These are phyloP conservation scores for Ceratocystis alfenasii DNA, from an alignment of 2,329 filamentous ascomycete species.

Conservation along the genomic window DNA sequence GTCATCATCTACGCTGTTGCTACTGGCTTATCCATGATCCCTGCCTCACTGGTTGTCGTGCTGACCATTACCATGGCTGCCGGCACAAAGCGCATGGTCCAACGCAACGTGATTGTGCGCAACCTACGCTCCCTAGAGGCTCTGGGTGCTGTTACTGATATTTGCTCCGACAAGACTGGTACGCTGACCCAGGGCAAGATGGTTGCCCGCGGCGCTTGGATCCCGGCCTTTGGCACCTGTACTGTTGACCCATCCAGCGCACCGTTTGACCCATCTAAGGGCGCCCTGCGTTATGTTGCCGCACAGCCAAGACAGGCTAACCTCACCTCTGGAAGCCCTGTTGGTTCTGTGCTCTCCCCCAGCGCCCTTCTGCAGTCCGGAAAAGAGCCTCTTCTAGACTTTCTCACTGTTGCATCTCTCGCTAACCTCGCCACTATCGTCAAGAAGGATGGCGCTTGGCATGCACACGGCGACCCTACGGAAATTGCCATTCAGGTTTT, in stretches of 20 bases:
- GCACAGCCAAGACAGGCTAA: slow-evolving; percentile 33
- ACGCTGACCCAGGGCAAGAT: slow-evolving; percentile 53
- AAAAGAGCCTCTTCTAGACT: slow-evolving; percentile 35
- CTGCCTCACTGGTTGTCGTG: slow-evolving; percentile 38
- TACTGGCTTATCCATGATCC: slow-evolving; percentile 40
- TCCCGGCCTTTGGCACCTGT: slow-evolving; percentile 46
- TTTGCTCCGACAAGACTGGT: slow-evolving; percentile 46
- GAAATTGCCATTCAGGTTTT: slow-evolving; percentile 65
- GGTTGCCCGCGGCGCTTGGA: slow-evolving; percentile 49
- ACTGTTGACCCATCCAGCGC: slow-evolving; percentile 43
- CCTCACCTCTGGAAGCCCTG: slow-evolving; percentile 27
- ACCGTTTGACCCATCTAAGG: slow-evolving; percentile 45
- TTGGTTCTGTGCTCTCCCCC: slow-evolving; percentile 26
- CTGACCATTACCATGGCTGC: slow-evolving; percentile 50
- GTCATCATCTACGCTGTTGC: slow-evolving; percentile 47
- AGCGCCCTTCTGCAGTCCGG: slow-evolving; percentile 33
- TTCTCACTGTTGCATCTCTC: slow-evolving; percentile 48
- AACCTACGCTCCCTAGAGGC: slow-evolving; percentile 44
- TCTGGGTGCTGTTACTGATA: slow-evolving; percentile 48
- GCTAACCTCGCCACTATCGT: slow-evolving; percentile 42
- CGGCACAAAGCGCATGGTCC: slow-evolving; percentile 42
- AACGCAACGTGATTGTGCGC: slow-evolving; percentile 42
- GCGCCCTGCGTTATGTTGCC: slow-evolving; percentile 35
- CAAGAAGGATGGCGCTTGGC: slow-evolving; percentile 39
- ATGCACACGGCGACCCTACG: slow-evolving; percentile 52